Percentiles rank a stretch among this genome's conserved stretches.
Evolutionary conservation across 169 alveolate species (phyloP).

Genomic region (Pseudocohnilembus persalinus): DNA sequence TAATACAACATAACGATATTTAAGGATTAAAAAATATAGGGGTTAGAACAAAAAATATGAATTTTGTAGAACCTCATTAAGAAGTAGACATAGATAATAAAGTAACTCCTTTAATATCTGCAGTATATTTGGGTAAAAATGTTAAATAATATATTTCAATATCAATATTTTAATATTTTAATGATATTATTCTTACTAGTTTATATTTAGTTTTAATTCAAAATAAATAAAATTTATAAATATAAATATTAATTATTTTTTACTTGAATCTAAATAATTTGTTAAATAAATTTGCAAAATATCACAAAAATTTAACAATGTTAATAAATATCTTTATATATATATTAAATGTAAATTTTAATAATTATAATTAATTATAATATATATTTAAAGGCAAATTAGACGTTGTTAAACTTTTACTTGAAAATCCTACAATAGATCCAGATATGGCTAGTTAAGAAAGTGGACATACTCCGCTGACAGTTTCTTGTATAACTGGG

Average conservation of each 20-base stretch:
- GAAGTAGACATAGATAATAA: constrained; percentile 47
- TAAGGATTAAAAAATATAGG: constrained; percentile 26
- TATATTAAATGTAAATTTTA: too few relatives aligned
- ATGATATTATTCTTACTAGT: too few relatives aligned
- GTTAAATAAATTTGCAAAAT: too few relatives aligned
- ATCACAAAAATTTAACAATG: too few relatives aligned
- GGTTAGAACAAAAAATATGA: constrained; percentile 14
- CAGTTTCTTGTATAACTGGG: constrained; percentile 53
- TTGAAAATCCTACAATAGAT: constrained; percentile 44
- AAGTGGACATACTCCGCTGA: constrained; percentile 48
- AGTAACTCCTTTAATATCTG: constrained; percentile 53
- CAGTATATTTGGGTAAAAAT: constrained; percentile 51
- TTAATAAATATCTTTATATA: too few relatives aligned
- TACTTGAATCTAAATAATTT: too few relatives aligned
- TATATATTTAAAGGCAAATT: background rate
- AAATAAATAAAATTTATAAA: too few relatives aligned
- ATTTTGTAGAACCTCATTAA: constrained; percentile 25
- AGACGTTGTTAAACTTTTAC: constrained; percentile 45
- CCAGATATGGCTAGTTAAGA: constrained; percentile 50
- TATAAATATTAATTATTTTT: too few relatives aligned
- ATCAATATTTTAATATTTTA: too few relatives aligned
- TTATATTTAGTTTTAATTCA: too few relatives aligned
- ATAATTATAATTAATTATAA: too few relatives aligned
- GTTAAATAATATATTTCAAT: too few relatives aligned
- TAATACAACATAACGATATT: constrained; percentile 28